Percentiles rank a stretch among this genome's conserved stretches.
Conservation (phyloP, 169 alveolate species). For the Condylostoma magnum region DNA sequence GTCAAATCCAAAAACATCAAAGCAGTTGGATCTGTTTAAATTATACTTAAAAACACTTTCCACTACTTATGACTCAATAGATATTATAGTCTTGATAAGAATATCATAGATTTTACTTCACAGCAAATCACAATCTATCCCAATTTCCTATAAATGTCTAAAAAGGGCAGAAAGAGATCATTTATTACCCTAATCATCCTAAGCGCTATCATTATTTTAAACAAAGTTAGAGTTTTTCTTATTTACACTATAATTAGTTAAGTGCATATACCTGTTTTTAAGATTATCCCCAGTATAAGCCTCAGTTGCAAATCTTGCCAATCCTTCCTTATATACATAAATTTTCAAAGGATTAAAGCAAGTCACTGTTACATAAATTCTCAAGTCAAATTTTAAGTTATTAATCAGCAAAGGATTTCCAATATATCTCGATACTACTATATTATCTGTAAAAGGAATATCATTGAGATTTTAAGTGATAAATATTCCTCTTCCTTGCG, state of each 20-base stretch:
- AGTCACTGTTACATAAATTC: constrained; percentile 73
- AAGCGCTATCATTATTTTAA: constrained; percentile 46
- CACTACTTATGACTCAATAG: constrained; percentile 56
- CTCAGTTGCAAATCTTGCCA: constrained; percentile 74
- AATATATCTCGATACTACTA: constrained; percentile 40
- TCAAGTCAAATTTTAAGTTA: constrained; percentile 71
- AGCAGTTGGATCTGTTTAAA: background rate
- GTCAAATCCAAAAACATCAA: constrained; percentile 68
- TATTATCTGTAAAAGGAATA: constrained; percentile 20
- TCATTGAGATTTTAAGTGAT: constrained; percentile 41
- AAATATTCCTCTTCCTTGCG: constrained; percentile 64
- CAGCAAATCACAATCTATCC: constrained; percentile 38
- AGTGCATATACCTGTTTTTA: constrained; percentile 43
- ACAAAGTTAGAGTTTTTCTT: constrained; percentile 59
- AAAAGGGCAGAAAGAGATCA: constrained; percentile 54
- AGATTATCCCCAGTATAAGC: constrained; percentile 48
- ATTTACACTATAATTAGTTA: constrained; percentile 70
- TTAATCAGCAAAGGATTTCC: constrained; percentile 46
- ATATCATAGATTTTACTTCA: constrained; percentile 66
- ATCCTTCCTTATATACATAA: constrained; percentile 69
- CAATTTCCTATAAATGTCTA: constrained; percentile 43
- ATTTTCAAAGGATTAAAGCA: constrained; percentile 70
- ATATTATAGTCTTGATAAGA: constrained; percentile 56
- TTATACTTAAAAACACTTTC: constrained; percentile 45
- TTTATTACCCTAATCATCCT: constrained; percentile 62